Base-by-base conservation (phyloP, 441 rosid species). In the Erodium trifolium region DNA sequence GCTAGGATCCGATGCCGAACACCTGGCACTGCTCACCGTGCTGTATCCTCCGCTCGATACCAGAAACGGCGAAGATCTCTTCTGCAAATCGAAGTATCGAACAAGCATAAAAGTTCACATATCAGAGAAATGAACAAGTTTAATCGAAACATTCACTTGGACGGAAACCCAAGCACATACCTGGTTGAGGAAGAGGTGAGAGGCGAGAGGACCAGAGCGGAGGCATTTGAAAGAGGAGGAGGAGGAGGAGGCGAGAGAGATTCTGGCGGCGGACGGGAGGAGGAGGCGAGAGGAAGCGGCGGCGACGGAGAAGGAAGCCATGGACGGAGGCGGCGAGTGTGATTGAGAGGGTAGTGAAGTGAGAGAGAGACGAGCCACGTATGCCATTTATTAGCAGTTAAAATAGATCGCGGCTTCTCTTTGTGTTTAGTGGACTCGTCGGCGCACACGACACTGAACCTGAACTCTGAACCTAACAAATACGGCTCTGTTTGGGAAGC, bases 241-340 rank as follows among this genome's bases (percentile, higher is more conserved):
- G 37, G 37, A 34, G 27, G 37, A 34, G 37, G 5, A 34, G 37
- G 37, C 37, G 37, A 5, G 37, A 34, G 37, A 34, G 37, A 34
- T 4, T 5, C 19, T 47, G 12, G 31, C 68, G 74, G 82, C 68
- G 45, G 83, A 55, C 78, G 87, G 71, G 67, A 73, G 66, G 71
- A 67, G 68, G 72, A 83, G 5, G 37, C 37, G 5, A 34, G 37
- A 23, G 27, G 27, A 23, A 34, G 37, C 37, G 81, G 84, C 82
- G 79, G 82, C 80, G 84, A 77, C 78, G 83, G 68, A 14, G 31
- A 86, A 78, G 43, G 85, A 68, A 70, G 89, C 85, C 96, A 90
- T 92, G 59, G 53, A 67, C 4, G 70, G 78, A 7, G 77, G 70
- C 3, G 71, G 68, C 3, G 64, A 66, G 17, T 68, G 71, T 12